A percentile compares a stretch with the other conserved stretches of the same genome.
These are phyloP conservation scores for Cryptosporidium ubiquitum DNA, from an alignment of 169 alveolate species.

Conservation along the genomic window DNA sequence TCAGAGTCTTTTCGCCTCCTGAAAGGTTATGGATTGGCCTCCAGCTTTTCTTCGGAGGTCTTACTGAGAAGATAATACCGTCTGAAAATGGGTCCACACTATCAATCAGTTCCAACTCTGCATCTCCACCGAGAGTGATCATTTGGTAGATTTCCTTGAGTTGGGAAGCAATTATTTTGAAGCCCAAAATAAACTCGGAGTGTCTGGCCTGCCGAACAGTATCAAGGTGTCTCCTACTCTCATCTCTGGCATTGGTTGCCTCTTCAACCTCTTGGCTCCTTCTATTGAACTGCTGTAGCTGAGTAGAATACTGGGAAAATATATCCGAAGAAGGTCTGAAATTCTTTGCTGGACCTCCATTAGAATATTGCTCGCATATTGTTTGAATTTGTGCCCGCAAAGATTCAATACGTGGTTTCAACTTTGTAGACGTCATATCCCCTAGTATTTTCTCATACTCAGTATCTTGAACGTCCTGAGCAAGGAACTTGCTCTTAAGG, in stretches of 20 bases:
- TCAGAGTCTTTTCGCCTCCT: conserved; percentile 98
- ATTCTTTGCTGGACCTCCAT: background rate
- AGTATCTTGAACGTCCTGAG: conserved; percentile 12
- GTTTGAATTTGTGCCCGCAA: conserved; percentile 26
- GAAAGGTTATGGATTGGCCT: conserved; percentile 94
- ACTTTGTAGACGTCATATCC: background rate
- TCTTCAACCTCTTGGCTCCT: conserved; percentile 61
- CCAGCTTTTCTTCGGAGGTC: conserved; percentile 99
- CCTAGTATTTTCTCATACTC: conserved; percentile 11
- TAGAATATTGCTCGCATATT: conserved; percentile 33
- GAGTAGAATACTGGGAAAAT: conserved; percentile 55
- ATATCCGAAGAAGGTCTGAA: conserved; percentile 57
- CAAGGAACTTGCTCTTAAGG: conserved; percentile 5
- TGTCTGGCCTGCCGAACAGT: conserved; percentile 2
- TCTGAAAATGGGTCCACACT: conserved; percentile 96
- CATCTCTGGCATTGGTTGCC: conserved; percentile 70
- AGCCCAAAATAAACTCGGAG: conserved; percentile 84
- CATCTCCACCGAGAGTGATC: conserved; percentile 97
- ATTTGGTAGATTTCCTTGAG: conserved; percentile 90
- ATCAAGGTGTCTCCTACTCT: conserved; percentile 48
- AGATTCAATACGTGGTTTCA: conserved; percentile 48
- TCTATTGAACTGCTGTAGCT: conserved; percentile 19
- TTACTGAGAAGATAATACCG: conserved; percentile 96
- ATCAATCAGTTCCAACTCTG: conserved; percentile 96
- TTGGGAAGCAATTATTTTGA: conserved; percentile 84